Conservation (phyloP, 768 basidiomycete genomes). For the Fomitopsis pulvina region DNA sequence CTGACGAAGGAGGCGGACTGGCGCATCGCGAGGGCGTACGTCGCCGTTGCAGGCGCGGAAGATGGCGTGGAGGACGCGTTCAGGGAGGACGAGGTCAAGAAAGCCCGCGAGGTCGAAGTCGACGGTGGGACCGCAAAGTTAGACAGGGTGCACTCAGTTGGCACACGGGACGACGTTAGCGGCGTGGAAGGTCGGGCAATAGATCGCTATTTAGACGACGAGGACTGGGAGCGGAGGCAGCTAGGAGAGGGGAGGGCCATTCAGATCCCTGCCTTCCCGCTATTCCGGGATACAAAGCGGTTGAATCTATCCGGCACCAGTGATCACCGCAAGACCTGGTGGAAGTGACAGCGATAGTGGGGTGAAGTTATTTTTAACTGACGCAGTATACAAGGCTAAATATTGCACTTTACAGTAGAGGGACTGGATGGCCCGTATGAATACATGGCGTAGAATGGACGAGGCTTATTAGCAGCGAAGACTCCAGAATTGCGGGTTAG, state of each 20-base stretch:
- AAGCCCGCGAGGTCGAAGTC: slow-evolving; percentile 5
- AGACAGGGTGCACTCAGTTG: slow-evolving; percentile 1
- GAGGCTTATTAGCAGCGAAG: too few species aligned
- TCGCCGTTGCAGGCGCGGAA: slow-evolving; percentile 50
- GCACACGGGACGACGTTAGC: not conserved
- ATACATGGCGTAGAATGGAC: too few species aligned
- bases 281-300: not conserved
- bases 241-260: slow-evolving; percentile 25
- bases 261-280: slow-evolving; percentile 19
- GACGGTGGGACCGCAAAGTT: slow-evolving; percentile 1
- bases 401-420: too few species aligned
- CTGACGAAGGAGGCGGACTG: slow-evolving; percentile 67
- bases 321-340: slow-evolving; percentile 10
- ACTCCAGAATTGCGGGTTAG: too few species aligned
- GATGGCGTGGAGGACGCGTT: slow-evolving; percentile 12
- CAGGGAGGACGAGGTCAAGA: slow-evolving; percentile 4
- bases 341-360: slow-evolving; percentile 5
- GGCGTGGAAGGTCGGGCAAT: slow-evolving; percentile 45
- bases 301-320: not conserved
- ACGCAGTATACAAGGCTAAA: too few species aligned
- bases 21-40: slow-evolving; percentile 61
- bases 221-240: slow-evolving; percentile 54
- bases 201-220: slow-evolving; percentile 57
- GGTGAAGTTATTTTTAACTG: too few species aligned
- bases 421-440: too few species aligned